phyloP scores from a whole-genome alignment of 306 rosid genomes.

The Lupinus albus region DNA sequence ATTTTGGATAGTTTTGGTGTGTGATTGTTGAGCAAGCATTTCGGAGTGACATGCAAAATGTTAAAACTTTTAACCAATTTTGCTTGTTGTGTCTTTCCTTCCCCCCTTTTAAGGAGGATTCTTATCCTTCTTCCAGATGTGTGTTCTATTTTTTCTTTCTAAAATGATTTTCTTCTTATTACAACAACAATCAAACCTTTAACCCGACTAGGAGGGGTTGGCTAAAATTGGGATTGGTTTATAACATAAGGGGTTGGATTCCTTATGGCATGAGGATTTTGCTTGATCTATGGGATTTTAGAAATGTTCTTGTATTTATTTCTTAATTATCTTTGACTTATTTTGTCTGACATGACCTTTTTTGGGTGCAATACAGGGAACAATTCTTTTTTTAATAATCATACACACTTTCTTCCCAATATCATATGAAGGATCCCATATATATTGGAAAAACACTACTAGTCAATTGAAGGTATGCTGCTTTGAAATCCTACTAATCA shows the following conservation, averaged over 20 bases:
- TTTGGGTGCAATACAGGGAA: slow-evolving; percentile 60
- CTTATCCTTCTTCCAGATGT: slow-evolving; percentile 8
- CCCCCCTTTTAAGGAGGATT: slow-evolving; percentile 13
- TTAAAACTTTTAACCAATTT: slow-evolving; percentile 23
- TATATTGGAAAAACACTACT: slow-evolving; percentile 66
- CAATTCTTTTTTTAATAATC: slow-evolving; percentile 60
- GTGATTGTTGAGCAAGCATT: slow-evolving; percentile 24
- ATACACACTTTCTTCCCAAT: slow-evolving; percentile 77
- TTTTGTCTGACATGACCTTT: slow-evolving; percentile 26
- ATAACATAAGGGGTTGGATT: slow-evolving; percentile 12
- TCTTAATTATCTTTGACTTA: slow-evolving; percentile 29
- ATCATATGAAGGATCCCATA: slow-evolving; percentile 66
- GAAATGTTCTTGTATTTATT: slow-evolving; percentile 33
- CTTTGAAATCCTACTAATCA: slow-evolving; percentile 15
- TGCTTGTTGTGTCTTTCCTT: not conserved
- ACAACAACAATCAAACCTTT: too few relatives aligned
- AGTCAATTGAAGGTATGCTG: slow-evolving; percentile 74
- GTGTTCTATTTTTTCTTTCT: slow-evolving; percentile 21
- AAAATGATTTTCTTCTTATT: slow-evolving; percentile 21
- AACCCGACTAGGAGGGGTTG: too few relatives aligned
- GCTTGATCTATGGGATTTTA: slow-evolving; percentile 26
- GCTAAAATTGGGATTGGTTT: slow-evolving; percentile 27
- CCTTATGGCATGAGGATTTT: slow-evolving; percentile 15
- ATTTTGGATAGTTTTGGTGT: slow-evolving; percentile 29
- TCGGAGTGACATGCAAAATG: slow-evolving; percentile 18